These are phyloP conservation scores for Zoysia matrella DNA, from an alignment of 202 grass and related monocot species.

Conservation along the genomic window DNA sequence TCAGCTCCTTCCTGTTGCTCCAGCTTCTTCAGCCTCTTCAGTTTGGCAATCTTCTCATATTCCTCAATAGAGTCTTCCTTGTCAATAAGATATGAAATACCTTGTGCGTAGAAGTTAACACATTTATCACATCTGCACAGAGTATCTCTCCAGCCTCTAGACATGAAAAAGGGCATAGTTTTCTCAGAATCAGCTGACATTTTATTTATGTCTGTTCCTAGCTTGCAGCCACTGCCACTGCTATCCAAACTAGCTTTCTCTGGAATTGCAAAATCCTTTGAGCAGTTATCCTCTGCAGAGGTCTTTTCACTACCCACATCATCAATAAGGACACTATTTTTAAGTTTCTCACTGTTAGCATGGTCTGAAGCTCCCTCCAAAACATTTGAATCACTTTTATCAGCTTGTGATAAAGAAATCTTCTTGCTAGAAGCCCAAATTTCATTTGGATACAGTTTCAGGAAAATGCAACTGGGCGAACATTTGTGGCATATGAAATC, in stretches of 20 bases:
- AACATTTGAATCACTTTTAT: conserved; percentile 41
- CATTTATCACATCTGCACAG: conserved; percentile 85
- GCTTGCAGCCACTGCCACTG: conserved; percentile 60
- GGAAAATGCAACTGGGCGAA: conserved; percentile 68
- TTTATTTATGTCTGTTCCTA: conserved; percentile 70
- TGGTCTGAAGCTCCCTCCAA: conserved; percentile 34
- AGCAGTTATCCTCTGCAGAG: conserved; percentile 15
- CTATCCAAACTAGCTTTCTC: conserved; percentile 44
- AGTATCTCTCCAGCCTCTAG: conserved; percentile 82
- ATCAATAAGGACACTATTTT: conserved; percentile 38
- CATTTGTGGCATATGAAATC: conserved; percentile 94
- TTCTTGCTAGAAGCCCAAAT: conserved; percentile 63
- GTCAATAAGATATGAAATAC: conserved; percentile 70
- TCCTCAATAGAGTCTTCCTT: conserved; percentile 90
- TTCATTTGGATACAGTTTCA: conserved; percentile 75
- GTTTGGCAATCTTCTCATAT: conserved; percentile 90
- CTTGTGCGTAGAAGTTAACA: conserved; percentile 57
- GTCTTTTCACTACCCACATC: conserved; percentile 30
- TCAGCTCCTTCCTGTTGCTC: conserved; percentile 90
- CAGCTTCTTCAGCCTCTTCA: conserved; percentile 90
- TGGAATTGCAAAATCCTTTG: conserved; percentile 20
- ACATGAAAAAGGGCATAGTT: conserved; percentile 72
- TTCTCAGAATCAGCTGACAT: conserved; percentile 45
- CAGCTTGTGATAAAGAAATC: conserved; percentile 45
- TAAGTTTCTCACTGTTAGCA: conserved; percentile 37